Evolutionary conservation across 1,284 basidiomycete genomes (phyloP).

Genomic region (Ganoderma boninense): DNA sequence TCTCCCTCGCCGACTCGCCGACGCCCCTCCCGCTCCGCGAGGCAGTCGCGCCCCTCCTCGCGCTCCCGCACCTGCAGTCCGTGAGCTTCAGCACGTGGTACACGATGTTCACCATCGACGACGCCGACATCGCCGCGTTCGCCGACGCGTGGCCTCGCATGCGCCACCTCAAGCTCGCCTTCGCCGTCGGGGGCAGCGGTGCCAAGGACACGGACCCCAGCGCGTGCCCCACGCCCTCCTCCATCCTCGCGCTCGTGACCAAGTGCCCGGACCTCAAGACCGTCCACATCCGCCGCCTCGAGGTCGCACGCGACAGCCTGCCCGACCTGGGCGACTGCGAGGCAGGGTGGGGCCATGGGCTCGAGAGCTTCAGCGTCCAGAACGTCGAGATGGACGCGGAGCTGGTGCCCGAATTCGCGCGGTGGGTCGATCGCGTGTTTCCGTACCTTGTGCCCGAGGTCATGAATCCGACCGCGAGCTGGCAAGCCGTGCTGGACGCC

Average conservation of each 20-base stretch:
- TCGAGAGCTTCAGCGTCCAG: background rate
- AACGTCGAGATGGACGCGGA: background rate
- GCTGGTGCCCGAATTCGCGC: background rate
- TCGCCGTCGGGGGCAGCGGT: background rate
- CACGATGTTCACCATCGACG: slow-evolving; percentile 10
- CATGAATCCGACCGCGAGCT: slow-evolving; percentile 4
- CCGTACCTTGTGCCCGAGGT: background rate
- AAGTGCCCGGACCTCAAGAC: slow-evolving; percentile 3
- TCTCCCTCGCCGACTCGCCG: background rate
- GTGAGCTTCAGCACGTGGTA: background rate
- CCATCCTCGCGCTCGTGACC: background rate
- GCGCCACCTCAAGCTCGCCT: background rate
- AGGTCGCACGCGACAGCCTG: background rate
- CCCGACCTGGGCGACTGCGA: background rate
- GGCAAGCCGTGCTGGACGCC: background rate
- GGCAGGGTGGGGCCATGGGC: background rate
- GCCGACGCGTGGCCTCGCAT: slow-evolving; percentile 6
- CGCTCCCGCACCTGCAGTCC: background rate
- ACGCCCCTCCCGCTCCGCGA: background rate
- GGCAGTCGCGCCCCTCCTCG: background rate
- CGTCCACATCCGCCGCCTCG: background rate
- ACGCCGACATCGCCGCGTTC: background rate
- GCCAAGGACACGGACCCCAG: background rate
- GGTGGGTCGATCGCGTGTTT: slow-evolving; percentile 8
- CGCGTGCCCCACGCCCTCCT: background rate